Base-by-base conservation (phyloP, 495 filamentous ascomycete species). In the Acidomyces sp. region DNA sequence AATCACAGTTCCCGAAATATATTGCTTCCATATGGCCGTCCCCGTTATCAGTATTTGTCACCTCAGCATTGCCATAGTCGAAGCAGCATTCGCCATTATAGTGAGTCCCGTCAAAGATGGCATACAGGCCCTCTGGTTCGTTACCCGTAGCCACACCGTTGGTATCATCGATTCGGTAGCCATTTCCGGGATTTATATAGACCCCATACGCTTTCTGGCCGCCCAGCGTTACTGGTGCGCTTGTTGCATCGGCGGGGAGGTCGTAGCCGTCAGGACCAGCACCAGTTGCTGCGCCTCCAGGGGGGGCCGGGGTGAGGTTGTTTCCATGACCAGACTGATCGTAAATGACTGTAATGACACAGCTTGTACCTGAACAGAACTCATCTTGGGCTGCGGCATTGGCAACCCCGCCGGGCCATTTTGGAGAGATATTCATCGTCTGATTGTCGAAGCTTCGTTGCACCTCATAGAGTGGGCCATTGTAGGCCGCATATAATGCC, bases 51-150 rank as follows among this genome's bases (percentile, higher is more conserved):
- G 20, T 53, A 43, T 55, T 68, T 51, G 51, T 71, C 18, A 59
- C 65, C 56, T 76, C 72, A 29, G 71, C 71, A 33, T 76, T 76
- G 37, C 71, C 72, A 36, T 76, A 76, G 55, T 76, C 72, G 46
- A 71, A 76, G 60, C 72, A 76, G 62, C 72, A 76, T 20, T 23
- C 62, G 58, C 24, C 24, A 17, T 75, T 75, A 57, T 70, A 75
- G 45, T 75, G 69, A 5, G 70, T 74, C 1, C 71, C 72, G 34
- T 76, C 72, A 16, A 76, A 57, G 24, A 76, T 67, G 0, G 67
- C 69, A 49, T 77, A 77, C 58, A 77, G 69, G 34, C 70, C 71
- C 58, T 77, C 65, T 0, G 71, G 20, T 21, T 34, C 63, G 28
- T 77, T 66, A 7, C 65, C 68, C n/a, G 49, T 70, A 19, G 72